Base-by-base conservation (phyloP, 345 rosid species). In the Abelmoschus esculentus region DNA sequence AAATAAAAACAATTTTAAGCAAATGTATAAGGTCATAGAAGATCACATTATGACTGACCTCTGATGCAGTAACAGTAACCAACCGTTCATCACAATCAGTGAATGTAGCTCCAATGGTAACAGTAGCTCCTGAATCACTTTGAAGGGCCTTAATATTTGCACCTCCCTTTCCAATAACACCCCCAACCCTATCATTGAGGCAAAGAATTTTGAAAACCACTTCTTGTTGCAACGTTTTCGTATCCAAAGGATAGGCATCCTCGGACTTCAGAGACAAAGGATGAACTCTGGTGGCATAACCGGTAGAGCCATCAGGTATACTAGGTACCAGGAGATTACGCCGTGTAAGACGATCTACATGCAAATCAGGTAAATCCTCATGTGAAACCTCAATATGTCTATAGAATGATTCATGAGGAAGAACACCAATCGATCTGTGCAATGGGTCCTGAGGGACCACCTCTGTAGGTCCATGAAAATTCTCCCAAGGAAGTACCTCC, bases 161-260 rank as follows among this genome's bases (percentile, higher is more conserved):
- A 68, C 98, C 98, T 28, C 90, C 96, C 74, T 80, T 87, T 77
- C 98, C 97, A 70, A 92, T 92, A 69, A 92, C 84, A 46, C 91
- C 87, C 26, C 97, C 98, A 70, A 85, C 91, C 77, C 74, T 87
- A 42, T 87, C 97, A 83, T 17, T 85, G 38, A 85, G 78, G 79
- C 98, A 88, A 70, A 90, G 96, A 70, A 92, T 83, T 82, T 76
- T 92, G 76, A 83, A 90, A 71, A 72, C 75, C 49, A 92, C 93
- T 72, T 85, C 92, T 65, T 69, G 79, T 60, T 77, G 79, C 12
- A 74, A 77, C 40, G 64, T 50, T 72, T 78, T 85, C 54, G 68
- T 69, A 38, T 75, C 85, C 32, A 42, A 12, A 28, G 71, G 57
- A 19, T 81, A 9, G 4, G 13, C 68, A 61, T 73, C 78, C 63